These are phyloP conservation scores for Psilocybe cubensis DNA, from an alignment of 768 basidiomycete species.

Conservation along the genomic window DNA sequence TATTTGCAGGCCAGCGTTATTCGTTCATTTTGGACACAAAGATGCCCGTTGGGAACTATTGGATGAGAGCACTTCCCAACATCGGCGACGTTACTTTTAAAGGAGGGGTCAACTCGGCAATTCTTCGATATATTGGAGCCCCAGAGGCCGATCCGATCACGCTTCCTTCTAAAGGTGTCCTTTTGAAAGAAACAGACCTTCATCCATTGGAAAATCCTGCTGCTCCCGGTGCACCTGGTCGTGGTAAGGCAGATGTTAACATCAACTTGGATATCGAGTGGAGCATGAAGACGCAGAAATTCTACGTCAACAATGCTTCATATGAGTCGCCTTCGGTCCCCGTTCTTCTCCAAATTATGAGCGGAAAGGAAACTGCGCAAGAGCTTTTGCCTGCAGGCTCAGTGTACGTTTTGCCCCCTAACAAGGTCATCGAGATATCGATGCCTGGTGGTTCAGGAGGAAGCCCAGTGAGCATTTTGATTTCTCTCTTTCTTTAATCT, in stretches of 20 bases:
- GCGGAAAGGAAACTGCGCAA: conserved; percentile 36
- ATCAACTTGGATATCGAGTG: conserved; percentile 33
- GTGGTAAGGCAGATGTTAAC: conserved; percentile 44
- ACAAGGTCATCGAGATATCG: conserved; percentile 50
- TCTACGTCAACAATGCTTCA: conserved; percentile 34
- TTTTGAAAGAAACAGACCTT: conserved; percentile 39
- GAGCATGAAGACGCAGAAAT: conserved; percentile 23
- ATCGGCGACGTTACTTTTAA: conserved; percentile 16
- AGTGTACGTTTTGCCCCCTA: conserved; percentile 42
- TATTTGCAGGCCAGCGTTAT: conserved; percentile 40
- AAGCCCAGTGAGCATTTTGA: conserved; percentile 29
- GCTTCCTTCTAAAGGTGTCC: conserved; percentile 25
- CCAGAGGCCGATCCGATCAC: conserved; percentile 40
- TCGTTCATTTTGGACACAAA: conserved; percentile 44
- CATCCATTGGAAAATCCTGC: conserved; percentile 30
- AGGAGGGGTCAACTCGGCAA: conserved; percentile 45
- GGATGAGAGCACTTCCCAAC: conserved; percentile 40
- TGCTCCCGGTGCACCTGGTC: conserved; percentile 33
- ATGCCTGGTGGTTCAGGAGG: conserved; percentile 36
- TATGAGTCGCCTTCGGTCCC: conserved; percentile 43
- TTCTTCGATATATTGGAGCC: conserved; percentile 52
- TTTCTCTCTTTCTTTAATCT: neutral
- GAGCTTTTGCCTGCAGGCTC: conserved; percentile 40
- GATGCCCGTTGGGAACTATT: conserved; percentile 54
- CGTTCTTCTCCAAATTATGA: conserved; percentile 48